Evolutionary conservation across 805 yeast species (phyloP).

Genomic region (Saturnispora hagleri): DNA sequence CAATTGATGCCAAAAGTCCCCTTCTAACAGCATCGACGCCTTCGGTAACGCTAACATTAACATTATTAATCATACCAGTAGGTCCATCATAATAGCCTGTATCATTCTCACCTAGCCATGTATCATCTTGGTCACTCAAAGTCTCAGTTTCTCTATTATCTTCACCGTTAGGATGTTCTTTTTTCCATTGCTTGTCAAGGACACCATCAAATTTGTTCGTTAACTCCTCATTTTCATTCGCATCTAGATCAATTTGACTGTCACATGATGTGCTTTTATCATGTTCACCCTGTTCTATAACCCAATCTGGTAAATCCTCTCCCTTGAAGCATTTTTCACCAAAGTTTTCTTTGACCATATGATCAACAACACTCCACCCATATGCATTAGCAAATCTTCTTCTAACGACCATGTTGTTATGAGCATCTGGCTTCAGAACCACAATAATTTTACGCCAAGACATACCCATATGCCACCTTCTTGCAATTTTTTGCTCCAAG

Average conservation of each 20-base stretch:
- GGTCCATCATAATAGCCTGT: constrained; percentile 49
- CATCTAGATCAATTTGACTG: constrained; percentile 6
- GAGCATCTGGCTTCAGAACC: constrained; percentile 84
- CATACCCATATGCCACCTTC: constrained; percentile 78
- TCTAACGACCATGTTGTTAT: constrained; percentile 83
- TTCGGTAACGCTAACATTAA: constrained; percentile 30
- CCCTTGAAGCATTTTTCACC: constrained; percentile 16
- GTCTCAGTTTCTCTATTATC: constrained; percentile 6
- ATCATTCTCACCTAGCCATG: constrained; percentile 46
- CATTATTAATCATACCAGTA: constrained; percentile 58
- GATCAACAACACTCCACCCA: constrained; percentile 92
- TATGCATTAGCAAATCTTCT: constrained; percentile 85
- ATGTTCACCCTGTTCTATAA: constrained; percentile 11
- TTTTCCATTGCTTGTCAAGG: constrained; percentile 28
- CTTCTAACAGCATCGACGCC: constrained; percentile 14
- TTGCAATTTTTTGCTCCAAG: constrained; percentile 73
- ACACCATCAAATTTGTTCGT: constrained; percentile 19
- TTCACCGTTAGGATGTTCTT: constrained; percentile 14
- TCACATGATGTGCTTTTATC: not conserved
- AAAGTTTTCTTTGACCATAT: constrained; percentile 65
- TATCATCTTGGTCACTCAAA: constrained; percentile 20
- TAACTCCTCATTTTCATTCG: constrained; percentile 9
- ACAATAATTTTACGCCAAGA: constrained; percentile 90
- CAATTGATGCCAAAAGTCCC: constrained; percentile 3
- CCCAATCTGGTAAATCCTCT: constrained; percentile 18